Evolutionary conservation across 352 stramenopile genomes (phyloP), one percentile per base, ranked within the genome.

Genomic region (Globisporangium abappressorium): DNA sequence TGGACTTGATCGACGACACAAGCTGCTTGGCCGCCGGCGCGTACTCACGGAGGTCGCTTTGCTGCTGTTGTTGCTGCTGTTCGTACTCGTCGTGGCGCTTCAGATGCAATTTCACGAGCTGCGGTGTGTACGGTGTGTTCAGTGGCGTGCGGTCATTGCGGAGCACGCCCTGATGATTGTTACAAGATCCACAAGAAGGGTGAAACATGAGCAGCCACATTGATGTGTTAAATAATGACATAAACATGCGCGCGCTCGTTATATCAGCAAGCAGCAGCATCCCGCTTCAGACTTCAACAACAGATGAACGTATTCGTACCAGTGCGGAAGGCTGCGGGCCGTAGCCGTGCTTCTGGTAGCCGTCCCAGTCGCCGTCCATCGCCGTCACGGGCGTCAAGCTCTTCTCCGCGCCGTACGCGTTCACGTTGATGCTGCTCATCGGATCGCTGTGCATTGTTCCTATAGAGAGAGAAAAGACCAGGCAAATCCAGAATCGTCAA

Each of bases 111-210:
- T 92, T 93, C 70, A 93, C 85, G n/a, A 94, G 78, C 54, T 92
- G 83, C 41, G 86, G 86, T n/a, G 86, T 94, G 68, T 90, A 94
- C 60, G 86, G 86, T 57, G 86, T 94, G 65, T 94, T 94, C 7
- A 94, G 71, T 57, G 86, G 86, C 70, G 86, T 94, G 24, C 83
- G 74, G 68, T 92, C 83, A 36, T 91, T 93, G 11, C 86, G 81
- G 28, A 85, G 33, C 65, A 88, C 80, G 49, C 81, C 75, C 82
- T 92, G 61, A 24, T 51, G 18, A 24, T 46, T 20, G 38, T 46
- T 34, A 63, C 49, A 56, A 58, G 26, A 26, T n/a, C 33, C 61
- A 18, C 20, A 12, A 72, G 43, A 24, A 12, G 18, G 8, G 6
- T 30, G 54, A 49, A 8, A 41, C 54, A 63, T 49, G 38, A 41